phyloP scores from a whole-genome alignment of 2,329 filamentous ascomycete species.

The Chalaropsis thielavioides region DNA sequence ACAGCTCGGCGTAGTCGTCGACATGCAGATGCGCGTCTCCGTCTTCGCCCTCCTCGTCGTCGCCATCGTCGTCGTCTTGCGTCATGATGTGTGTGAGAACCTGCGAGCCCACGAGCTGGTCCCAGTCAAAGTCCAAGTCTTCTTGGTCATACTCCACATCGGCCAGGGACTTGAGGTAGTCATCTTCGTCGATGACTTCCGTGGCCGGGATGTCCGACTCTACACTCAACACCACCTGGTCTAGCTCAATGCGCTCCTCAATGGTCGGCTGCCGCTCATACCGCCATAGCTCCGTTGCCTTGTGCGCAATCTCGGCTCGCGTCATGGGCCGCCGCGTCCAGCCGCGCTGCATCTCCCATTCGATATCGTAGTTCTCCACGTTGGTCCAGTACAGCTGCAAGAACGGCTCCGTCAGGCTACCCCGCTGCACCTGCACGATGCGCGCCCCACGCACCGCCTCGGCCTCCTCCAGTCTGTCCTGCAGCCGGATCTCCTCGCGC shows the following conservation, averaged over 20 bases:
- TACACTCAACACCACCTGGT: neutral
- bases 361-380: conserved; percentile 15
- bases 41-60: neutral
- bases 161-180: conserved; percentile 21
- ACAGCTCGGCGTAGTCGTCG: neutral
- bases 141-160: conserved; percentile 18
- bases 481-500: conserved; percentile 26
- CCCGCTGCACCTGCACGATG: neutral
- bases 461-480: conserved; percentile 21
- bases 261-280: conserved; percentile 14
- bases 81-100: too few species aligned
- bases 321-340: conserved; percentile 11
- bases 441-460: conserved; percentile 21
- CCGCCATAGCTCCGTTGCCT: conserved; percentile 7
- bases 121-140: conserved; percentile 12
- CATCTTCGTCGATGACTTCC: conserved; percentile 19
- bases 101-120: too few species aligned
- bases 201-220: conserved; percentile 6
- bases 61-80: neutral
- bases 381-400: conserved; percentile 12
- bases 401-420: neutral
- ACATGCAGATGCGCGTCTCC: neutral
- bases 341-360: conserved; percentile 17
- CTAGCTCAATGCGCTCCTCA: neutral
- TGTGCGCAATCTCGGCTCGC: conserved; percentile 7